phyloP scores from a whole-genome alignment of 2,329 filamentous ascomycete genomes.

The Colletotrichum costaricense region DNA sequence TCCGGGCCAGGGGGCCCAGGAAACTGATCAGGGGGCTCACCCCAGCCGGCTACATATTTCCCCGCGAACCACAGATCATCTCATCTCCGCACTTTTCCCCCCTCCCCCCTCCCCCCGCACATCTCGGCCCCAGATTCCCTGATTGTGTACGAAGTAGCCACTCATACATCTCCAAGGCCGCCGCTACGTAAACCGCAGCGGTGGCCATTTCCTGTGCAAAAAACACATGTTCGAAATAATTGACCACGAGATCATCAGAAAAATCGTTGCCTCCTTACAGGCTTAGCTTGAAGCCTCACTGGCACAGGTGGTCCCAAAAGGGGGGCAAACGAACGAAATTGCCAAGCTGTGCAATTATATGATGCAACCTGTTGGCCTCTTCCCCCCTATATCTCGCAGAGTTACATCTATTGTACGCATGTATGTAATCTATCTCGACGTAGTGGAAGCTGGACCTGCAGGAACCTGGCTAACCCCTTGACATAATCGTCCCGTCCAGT shows the following conservation, averaged over 20 bases:
- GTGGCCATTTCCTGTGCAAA: not conserved
- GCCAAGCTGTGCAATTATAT: too few relatives aligned
- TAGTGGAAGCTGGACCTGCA: not conserved
- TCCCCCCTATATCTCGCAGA: not conserved
- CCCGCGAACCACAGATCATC: slow-evolving; percentile 32
- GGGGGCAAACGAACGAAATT: too few relatives aligned
- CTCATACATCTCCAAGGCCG: slow-evolving; percentile 21
- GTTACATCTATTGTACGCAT: not conserved
- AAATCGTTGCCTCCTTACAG: not conserved
- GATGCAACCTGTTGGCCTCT: not conserved
- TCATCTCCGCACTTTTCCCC: not conserved
- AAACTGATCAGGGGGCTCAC: not conserved
- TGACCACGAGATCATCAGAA: not conserved
- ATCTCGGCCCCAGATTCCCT: not conserved
- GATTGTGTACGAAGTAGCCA: not conserved
- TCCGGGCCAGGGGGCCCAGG: not conserved
- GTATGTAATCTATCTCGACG: too few relatives aligned
- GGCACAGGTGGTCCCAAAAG: too few relatives aligned
- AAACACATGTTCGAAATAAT: not conserved
- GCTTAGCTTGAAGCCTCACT: not conserved
- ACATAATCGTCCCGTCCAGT: too few relatives aligned
- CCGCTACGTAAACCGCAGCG: slow-evolving; percentile 6
- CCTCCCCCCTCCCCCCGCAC: not conserved
- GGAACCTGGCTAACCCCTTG: not conserved
- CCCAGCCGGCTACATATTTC: slow-evolving; percentile 27